phyloP scores from a whole-genome alignment of 2,329 filamentous ascomycete genomes.

The Knoxdaviesia proteae region DNA sequence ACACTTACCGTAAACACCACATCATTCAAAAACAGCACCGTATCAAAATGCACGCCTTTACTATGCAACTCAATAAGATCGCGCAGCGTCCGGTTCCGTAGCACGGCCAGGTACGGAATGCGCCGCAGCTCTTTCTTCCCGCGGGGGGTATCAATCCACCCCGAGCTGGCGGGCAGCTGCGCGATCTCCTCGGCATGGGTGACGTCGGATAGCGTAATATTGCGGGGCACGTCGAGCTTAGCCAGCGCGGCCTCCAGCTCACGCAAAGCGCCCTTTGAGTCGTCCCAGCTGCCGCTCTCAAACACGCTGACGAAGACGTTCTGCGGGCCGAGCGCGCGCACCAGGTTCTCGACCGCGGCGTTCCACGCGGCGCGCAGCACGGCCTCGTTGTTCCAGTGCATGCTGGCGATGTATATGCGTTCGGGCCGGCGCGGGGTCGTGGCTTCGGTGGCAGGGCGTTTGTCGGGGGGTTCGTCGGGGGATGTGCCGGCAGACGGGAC shows the following conservation, averaged over 20 bases:
- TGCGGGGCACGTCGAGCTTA: conserved; percentile 27
- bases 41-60: conserved; percentile 32
- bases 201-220: conserved; percentile 33
- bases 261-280: conserved; percentile 39
- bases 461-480: too few species aligned
- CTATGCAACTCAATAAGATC: conserved; percentile 30
- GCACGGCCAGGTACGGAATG: conserved; percentile 44
- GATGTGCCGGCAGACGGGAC: too few species aligned
- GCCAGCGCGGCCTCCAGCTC: conserved; percentile 34
- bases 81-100: conserved; percentile 43
- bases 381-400: conserved; percentile 46
- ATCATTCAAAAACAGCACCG: conserved; percentile 41
- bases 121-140: conserved; percentile 35
- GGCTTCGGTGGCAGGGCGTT: background rate
- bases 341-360: conserved; percentile 33
- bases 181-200: conserved; percentile 37
- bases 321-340: conserved; percentile 32
- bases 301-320: conserved; percentile 49
- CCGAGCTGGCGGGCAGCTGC: conserved; percentile 20
- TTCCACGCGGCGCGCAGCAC: conserved; percentile 43
- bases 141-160: conserved; percentile 42
- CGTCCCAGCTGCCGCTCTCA: conserved; percentile 50
- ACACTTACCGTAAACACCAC: conserved; percentile 34
- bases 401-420: conserved; percentile 44
- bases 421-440: conserved; percentile 10